Percentiles rank a stretch among this genome's conserved stretches.
Evolutionary conservation across 2,329 filamentous ascomycete genomes (phyloP).

Genomic region (Penicillium sp.): DNA sequence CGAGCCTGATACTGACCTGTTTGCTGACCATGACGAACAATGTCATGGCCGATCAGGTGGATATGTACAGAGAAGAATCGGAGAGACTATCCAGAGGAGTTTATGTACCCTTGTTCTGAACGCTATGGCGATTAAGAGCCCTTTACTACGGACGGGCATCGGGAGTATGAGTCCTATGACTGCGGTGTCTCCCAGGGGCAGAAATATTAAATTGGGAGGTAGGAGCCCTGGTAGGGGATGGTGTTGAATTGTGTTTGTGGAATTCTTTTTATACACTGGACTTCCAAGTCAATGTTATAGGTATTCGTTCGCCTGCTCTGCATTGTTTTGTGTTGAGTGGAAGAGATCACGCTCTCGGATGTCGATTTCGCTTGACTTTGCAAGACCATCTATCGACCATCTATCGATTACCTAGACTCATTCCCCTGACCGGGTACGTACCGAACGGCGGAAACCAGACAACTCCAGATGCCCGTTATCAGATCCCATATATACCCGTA

Average conservation of each 20-base stretch:
- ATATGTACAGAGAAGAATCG: neutral
- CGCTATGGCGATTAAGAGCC: neutral
- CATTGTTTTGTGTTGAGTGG: too few species aligned
- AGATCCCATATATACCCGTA: too few species aligned
- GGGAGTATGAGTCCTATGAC: neutral
- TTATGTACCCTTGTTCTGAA: neutral
- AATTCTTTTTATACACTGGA: neutral
- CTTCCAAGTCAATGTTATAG: too few species aligned
- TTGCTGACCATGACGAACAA: neutral
- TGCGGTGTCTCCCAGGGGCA: neutral
- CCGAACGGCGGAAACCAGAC: too few species aligned
- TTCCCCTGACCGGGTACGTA: too few species aligned
- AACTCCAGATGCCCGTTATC: too few species aligned
- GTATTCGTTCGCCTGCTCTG: too few species aligned
- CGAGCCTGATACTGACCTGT: neutral
- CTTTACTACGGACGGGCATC: neutral
- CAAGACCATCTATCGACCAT: too few species aligned
- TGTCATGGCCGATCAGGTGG: neutral
- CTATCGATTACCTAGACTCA: too few species aligned
- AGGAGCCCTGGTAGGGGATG: neutral
- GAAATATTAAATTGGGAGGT: neutral
- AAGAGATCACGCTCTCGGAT: too few species aligned
- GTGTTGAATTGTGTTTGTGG: neutral
- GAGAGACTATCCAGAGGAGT: neutral
- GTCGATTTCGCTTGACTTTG: too few species aligned